Evolutionary conservation across 129 eudicot species (phyloP).

Genomic region (Arctium lappa): DNA sequence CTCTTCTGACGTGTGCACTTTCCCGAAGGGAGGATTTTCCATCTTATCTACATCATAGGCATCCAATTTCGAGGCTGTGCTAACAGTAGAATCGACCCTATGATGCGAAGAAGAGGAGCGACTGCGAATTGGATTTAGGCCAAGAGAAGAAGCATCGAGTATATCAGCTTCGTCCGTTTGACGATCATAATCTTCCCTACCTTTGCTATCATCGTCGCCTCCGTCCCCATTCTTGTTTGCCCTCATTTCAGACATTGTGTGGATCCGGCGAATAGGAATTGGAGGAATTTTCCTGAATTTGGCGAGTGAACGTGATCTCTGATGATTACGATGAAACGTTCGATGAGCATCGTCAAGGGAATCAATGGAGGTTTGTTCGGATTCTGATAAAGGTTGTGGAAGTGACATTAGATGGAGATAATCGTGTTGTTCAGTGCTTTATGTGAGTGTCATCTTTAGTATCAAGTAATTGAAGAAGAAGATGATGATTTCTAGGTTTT

Average conservation of each 20-base stretch:
- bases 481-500: constrained; percentile 18
- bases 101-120: constrained; percentile 47
- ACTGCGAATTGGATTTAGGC: constrained; percentile 58
- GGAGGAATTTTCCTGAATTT: constrained; percentile 61
- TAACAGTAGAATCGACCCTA: constrained; percentile 7
- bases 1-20: background rate
- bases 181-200: background rate
- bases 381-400: constrained; percentile 27
- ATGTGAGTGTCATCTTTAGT: constrained; percentile 13
- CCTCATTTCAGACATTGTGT: constrained; percentile 20
- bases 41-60: background rate
- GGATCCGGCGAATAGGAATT: constrained; percentile 37
- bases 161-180: constrained; percentile 30
- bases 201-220: constrained; percentile 2
- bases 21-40: background rate
- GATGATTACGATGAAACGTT: constrained; percentile 6
- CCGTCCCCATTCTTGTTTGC: constrained; percentile 6
- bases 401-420: constrained; percentile 14
- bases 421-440: background rate
- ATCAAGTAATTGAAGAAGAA: background rate
- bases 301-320: constrained; percentile 29
- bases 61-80: constrained; percentile 23
- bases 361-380: constrained; percentile 4
- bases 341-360: background rate
- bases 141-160: constrained; percentile 42